Percentiles rank a stretch among this genome's conserved stretches.
These are phyloP conservation scores for Striga asiatica DNA, from an alignment of 257 asterid species.

Conservation along the genomic window DNA sequence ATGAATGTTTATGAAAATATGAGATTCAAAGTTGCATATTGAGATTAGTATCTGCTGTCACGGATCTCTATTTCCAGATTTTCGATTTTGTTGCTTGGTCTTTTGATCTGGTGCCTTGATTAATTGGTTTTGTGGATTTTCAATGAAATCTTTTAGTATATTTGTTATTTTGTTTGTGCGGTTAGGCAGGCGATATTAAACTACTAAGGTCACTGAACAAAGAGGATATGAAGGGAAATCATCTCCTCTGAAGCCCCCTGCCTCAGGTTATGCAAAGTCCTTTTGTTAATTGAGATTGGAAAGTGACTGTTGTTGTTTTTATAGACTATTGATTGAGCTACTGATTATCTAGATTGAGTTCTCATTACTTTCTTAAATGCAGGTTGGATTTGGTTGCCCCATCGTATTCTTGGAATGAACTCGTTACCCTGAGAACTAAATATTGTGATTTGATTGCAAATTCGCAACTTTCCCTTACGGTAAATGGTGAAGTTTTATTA, in stretches of 20 bases:
- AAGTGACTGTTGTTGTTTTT: too few relatives aligned
- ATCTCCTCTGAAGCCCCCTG: slow-evolving; percentile 27
- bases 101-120: too few relatives aligned
- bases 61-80: too few relatives aligned
- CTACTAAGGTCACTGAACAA: too few relatives aligned
- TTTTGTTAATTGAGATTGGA: neutral
- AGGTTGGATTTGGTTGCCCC: slow-evolving; percentile 83
- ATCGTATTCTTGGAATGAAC: slow-evolving; percentile 86
- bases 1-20: too few relatives aligned
- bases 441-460: slow-evolving; percentile 88
- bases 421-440: slow-evolving; percentile 84
- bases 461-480: slow-evolving; percentile 80
- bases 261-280: slow-evolving; percentile 43
- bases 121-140: too few relatives aligned
- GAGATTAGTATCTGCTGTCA: too few relatives aligned
- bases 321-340: neutral
- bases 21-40: too few relatives aligned
- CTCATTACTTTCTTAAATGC: slow-evolving; percentile 11
- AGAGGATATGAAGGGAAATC: slow-evolving; percentile 84
- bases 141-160: too few relatives aligned
- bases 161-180: too few relatives aligned
- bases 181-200: too few relatives aligned
- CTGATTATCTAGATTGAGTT: slow-evolving; percentile 11
- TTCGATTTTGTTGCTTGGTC: too few relatives aligned
- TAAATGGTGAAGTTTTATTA: slow-evolving; percentile 25